Evolutionary conservation across 768 basidiomycete genomes (phyloP).

Genomic region (Termitomyces sp.): DNA sequence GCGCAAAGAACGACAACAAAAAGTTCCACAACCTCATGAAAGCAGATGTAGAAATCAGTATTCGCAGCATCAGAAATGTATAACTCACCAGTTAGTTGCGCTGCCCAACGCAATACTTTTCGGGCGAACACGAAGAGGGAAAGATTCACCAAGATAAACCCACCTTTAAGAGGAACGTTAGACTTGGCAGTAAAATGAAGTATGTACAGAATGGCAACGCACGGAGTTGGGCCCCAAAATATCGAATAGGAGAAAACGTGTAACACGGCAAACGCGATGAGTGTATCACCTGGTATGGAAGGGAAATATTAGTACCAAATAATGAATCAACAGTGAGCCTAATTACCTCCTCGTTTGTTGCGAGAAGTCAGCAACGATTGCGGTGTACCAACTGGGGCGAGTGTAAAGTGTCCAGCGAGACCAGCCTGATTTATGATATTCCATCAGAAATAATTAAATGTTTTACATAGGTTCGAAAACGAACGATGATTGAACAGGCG

Average conservation of each 20-base stretch:
- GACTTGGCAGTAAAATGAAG: neutral
- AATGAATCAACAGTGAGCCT: neutral
- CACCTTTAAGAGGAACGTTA: slow-evolving; percentile 26
- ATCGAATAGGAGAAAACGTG: slow-evolving; percentile 68
- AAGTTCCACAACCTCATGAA: slow-evolving; percentile 69
- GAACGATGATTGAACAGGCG: slow-evolving; percentile 54
- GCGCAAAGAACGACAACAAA: slow-evolving; percentile 67
- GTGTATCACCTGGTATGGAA: slow-evolving; percentile 39
- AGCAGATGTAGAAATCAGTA: neutral
- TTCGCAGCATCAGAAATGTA: neutral
- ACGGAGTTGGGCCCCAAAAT: slow-evolving; percentile 74
- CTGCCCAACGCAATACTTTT: slow-evolving; percentile 77
- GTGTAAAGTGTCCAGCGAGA: slow-evolving; percentile 62
- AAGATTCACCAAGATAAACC: slow-evolving; percentile 77
- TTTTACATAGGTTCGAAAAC: slow-evolving; percentile 11
- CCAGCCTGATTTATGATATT: slow-evolving; percentile 39
- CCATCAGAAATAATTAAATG: neutral
- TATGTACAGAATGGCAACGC: slow-evolving; percentile 11
- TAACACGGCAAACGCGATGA: slow-evolving; percentile 74
- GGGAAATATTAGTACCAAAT: neutral
- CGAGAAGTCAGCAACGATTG: slow-evolving; percentile 40
- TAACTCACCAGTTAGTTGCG: slow-evolving; percentile 32
- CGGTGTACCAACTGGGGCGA: slow-evolving; percentile 49
- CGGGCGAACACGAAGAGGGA: slow-evolving; percentile 74
- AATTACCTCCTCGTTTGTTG: slow-evolving; percentile 47